These are phyloP conservation scores for Aphanomyces invadans DNA, from an alignment of 352 stramenopile genomes.

Conservation along the genomic window DNA sequence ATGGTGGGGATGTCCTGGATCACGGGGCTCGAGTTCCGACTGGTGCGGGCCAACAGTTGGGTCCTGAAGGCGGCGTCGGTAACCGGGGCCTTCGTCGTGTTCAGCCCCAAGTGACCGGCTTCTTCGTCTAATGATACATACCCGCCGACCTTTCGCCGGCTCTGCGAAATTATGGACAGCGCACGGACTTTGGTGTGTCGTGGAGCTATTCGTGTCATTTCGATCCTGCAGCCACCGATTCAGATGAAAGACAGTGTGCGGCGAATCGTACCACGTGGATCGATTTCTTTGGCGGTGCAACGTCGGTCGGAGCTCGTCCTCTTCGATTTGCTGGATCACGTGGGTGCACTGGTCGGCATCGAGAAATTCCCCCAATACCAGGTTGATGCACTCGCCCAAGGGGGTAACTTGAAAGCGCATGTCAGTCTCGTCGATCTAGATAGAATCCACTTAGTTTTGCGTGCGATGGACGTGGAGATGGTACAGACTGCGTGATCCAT, in stretches of 20 bases:
- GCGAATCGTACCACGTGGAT: neutral
- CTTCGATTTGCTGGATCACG: conserved; percentile 11
- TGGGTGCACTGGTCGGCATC: neutral
- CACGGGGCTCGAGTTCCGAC: neutral
- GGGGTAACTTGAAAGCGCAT: neutral
- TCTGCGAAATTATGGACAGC: conserved; percentile 6
- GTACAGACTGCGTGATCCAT: neutral
- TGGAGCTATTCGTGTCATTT: neutral
- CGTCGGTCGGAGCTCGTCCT: neutral
- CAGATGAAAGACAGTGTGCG: no score
- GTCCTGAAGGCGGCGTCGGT: neutral
- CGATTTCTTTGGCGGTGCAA: conserved; percentile 1
- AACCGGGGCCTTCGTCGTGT: neutral
- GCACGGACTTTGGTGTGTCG: neutral
- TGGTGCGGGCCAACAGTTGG: neutral
- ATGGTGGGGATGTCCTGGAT: neutral
- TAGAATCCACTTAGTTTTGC: neutral
- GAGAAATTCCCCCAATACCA: conserved; percentile 4
- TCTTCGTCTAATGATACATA: neutral
- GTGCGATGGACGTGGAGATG: no score
- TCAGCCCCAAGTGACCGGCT: neutral
- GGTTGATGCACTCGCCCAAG: neutral
- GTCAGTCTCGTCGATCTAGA: neutral
- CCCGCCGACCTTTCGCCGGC: neutral
- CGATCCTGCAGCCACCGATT: conserved; percentile 3